These are phyloP conservation scores for Thermothelomyces thermophilus DNA, from an alignment of 2,329 filamentous ascomycete species.

Conservation along the genomic window DNA sequence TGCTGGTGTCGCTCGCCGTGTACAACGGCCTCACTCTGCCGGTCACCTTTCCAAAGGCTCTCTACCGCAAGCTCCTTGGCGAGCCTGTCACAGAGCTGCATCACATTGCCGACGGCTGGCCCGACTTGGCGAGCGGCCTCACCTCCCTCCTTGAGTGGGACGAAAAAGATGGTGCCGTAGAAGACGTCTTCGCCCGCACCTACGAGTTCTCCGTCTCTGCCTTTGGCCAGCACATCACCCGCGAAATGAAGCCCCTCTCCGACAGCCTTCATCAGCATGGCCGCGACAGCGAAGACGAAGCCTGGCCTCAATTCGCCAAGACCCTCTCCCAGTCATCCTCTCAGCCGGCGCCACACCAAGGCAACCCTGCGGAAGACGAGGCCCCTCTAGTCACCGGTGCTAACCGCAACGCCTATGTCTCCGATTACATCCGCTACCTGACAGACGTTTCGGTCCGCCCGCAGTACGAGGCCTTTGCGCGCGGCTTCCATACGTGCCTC, in stretches of 20 bases:
- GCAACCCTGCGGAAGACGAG: constrained; percentile 39
- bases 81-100: constrained; percentile 63
- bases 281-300: constrained; percentile 2
- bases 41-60: constrained; percentile 74
- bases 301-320: constrained; percentile 24
- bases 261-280: background rate
- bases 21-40: constrained; percentile 92
- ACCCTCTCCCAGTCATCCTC: constrained; percentile 10
- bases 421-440: constrained; percentile 79
- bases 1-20: constrained; percentile 81
- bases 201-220: constrained; percentile 73
- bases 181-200: constrained; percentile 74
- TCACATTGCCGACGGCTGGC: constrained; percentile 83
- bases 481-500: constrained; percentile 72
- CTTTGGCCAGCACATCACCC: constrained; percentile 50
- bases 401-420: constrained; percentile 72
- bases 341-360: constrained; percentile 28
- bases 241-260: constrained; percentile 42
- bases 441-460: constrained; percentile 68
- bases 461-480: constrained; percentile 73
- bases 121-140: constrained; percentile 68
- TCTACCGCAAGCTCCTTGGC: constrained; percentile 75
- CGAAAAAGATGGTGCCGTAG: constrained; percentile 65
- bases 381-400: constrained; percentile 70
- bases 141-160: constrained; percentile 69